These are phyloP conservation scores for Lolium multiflorum DNA, from an alignment of 176 grass and related monocot species.

Conservation along the genomic window DNA sequence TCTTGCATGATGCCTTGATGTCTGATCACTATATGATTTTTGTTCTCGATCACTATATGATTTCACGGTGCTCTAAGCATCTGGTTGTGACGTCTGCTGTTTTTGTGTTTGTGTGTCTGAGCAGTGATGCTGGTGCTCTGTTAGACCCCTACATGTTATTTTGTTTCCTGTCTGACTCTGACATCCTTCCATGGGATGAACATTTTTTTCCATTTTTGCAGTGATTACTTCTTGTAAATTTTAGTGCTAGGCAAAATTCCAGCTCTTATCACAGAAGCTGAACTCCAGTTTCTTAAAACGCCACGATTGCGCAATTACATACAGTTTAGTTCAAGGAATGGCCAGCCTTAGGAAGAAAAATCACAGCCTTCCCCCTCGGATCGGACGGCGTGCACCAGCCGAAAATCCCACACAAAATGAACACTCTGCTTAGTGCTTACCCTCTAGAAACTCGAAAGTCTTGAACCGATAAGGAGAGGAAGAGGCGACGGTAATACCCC, in stretches of 20 bases:
- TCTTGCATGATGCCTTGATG: not conserved
- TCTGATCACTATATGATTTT: not conserved
- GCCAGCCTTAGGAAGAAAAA: not conserved
- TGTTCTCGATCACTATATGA: not conserved
- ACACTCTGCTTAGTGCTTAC: constrained; percentile 15
- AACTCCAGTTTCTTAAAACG: not conserved
- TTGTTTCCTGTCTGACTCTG: not conserved
- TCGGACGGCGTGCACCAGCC: not conserved
- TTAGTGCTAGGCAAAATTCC: not conserved
- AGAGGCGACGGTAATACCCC: not conserved
- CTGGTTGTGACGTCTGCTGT: not conserved
- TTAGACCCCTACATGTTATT: not conserved
- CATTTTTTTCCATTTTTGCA: too few species aligned
- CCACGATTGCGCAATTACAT: not conserved
- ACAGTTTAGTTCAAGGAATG: not conserved
- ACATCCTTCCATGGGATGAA: not conserved
- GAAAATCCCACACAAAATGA: not conserved
- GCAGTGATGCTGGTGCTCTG: not conserved
- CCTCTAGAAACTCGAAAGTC: not conserved
- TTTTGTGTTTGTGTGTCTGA: not conserved
- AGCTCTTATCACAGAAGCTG: not conserved
- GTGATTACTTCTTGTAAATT: too few species aligned
- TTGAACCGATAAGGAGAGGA: constrained; percentile 40
- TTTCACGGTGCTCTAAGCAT: not conserved
- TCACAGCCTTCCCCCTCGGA: not conserved